Conservation (phyloP, 192 early-diverging fungal species). For the Anaeromyces robustus region DNA sequence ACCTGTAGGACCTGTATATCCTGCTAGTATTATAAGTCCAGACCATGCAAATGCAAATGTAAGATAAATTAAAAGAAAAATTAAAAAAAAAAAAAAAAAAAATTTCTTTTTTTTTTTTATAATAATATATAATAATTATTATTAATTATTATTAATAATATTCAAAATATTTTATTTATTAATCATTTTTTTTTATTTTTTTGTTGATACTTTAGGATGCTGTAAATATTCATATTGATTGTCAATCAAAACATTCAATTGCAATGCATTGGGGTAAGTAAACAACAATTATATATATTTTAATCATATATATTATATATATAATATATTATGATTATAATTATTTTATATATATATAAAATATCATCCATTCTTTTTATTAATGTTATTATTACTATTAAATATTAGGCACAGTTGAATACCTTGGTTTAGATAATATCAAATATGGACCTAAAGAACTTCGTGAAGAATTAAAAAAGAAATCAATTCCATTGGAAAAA, state of each 20-base stretch:
- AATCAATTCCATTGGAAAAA: not conserved
- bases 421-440: not conserved
- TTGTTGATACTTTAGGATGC: slow-evolving; percentile 24
- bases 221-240: slow-evolving; percentile 60
- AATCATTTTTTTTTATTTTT: too few species aligned
- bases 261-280: slow-evolving; percentile 66
- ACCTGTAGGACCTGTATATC: slow-evolving; percentile 68
- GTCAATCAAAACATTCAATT: slow-evolving; percentile 41
- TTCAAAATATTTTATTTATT: too few species aligned
- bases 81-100: too few species aligned
- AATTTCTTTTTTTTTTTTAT: too few species aligned
- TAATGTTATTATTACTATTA: too few species aligned
- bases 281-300: too few species aligned
- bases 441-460: not conserved
- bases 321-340: too few species aligned
- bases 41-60: not conserved
- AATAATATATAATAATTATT: too few species aligned
- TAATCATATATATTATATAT: too few species aligned
- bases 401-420: not conserved
- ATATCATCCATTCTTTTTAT: too few species aligned
- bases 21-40: not conserved
- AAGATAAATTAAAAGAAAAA: not conserved
- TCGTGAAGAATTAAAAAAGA: not conserved
- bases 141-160: too few species aligned
- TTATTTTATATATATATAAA: too few species aligned